Base-by-base conservation (phyloP, 1,139 yeast genomes). In the Diutina pseudorugosa region DNA sequence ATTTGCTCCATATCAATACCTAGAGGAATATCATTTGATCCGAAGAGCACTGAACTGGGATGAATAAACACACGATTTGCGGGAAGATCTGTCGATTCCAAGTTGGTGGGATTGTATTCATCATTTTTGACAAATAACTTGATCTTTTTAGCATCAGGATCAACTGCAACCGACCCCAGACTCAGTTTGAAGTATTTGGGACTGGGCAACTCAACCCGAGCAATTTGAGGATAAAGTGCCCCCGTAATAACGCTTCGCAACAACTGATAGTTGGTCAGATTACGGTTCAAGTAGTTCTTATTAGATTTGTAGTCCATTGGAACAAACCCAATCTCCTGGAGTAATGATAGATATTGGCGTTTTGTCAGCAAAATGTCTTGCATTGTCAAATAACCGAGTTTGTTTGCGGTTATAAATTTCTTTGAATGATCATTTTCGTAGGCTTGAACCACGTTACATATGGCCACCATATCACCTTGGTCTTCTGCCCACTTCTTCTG, bases 171-270 rank as follows among this genome's bases (percentile, higher is more conserved):
- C 0, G 97, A 77, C 40, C 98, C 98, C 1, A 82, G 77, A 40
- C 83, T 71, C 1, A 89, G 80, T 49, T 82, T 78, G 52, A 82
- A 71, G 62, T 71, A 93, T 60, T 85, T 87, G 7, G 91, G 80
- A 57, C 87, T 90, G 0, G 98, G 98, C 41, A 81, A 71, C 58
- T 85, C 89, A 3, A 89, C 87, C 55, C 90, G 75, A 0, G 94
- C 90, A 42, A 89, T 71, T 53, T 86, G 85, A 0, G 98, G 98
- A 59, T 84, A 85, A 60, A 83, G 79, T 0, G 96, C 76, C 2
- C 95, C 95, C 0, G 95, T 82, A 23, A 90, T 68, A 1, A 91
- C 74, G 0, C 95, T 80, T 42, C 82, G 73, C 3, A 89, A 61
- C 1, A 90, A 70, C 4, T 75, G 65, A 45, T 67, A 66, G 58